A percentile compares a stretch with the other conserved stretches of the same genome.
phyloP scores from a whole-genome alignment of 495 filamentous ascomycete species.

The Penicillium lividum region DNA sequence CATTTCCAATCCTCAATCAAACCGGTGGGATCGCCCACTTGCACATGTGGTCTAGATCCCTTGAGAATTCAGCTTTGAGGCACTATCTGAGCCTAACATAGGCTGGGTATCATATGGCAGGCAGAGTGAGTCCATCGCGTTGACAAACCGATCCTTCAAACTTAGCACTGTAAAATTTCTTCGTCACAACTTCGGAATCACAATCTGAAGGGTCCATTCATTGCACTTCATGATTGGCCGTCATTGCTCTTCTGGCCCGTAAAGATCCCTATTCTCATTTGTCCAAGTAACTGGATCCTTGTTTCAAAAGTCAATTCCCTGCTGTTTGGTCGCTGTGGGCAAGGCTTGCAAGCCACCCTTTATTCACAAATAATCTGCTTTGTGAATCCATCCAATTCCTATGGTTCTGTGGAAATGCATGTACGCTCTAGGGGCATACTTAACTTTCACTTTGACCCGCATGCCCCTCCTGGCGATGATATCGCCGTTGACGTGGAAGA shows the following conservation, averaged over 20 bases:
- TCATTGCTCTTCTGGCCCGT: constrained; percentile 9
- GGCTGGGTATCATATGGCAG: too few species aligned
- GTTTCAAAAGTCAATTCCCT: constrained; percentile 10
- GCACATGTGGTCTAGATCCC: too few species aligned
- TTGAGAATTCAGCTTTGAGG: too few species aligned
- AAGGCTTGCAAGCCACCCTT: constrained; percentile 4
- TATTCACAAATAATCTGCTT: background rate
- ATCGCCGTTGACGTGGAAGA: too few species aligned
- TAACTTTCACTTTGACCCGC: too few species aligned
- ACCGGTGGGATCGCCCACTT: too few species aligned
- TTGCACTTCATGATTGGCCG: constrained; percentile 21
- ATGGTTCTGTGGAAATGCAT: background rate
- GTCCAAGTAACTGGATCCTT: constrained; percentile 18
- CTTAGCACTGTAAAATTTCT: constrained; percentile 8
- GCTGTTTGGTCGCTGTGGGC: constrained; percentile 11
- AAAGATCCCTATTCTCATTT: constrained; percentile 19
- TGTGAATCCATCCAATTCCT: constrained; percentile 9
- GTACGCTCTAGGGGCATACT: too few species aligned
- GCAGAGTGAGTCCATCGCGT: background rate
- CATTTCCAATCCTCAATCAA: too few species aligned
- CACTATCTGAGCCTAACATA: too few species aligned
- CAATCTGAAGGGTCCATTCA: constrained; percentile 21
- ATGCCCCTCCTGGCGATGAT: too few species aligned
- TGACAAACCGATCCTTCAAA: constrained; percentile 7
- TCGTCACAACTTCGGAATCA: constrained; percentile 15